Evolutionary conservation across 768 basidiomycete species (phyloP).

Genomic region (Podaxis sp.): DNA sequence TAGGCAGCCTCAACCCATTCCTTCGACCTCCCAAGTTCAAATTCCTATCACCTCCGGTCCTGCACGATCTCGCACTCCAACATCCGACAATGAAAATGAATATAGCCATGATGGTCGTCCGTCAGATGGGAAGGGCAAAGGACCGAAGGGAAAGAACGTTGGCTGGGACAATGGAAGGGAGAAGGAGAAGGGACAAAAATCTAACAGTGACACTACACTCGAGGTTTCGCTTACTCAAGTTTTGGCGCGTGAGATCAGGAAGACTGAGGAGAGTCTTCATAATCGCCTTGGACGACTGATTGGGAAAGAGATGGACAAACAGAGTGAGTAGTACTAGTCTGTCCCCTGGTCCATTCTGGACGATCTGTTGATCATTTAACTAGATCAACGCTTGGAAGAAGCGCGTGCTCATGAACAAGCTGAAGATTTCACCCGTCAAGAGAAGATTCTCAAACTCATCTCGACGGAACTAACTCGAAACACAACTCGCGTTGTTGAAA

Average conservation of each 20-base stretch:
- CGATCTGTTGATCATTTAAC: constrained; percentile 7
- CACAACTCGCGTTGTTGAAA: constrained; percentile 85
- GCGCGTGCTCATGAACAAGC: constrained; percentile 74
- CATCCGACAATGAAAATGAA: constrained; percentile 76
- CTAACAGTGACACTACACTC: constrained; percentile 29
- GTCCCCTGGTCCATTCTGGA: constrained; percentile 10
- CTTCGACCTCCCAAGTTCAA: constrained; percentile 24
- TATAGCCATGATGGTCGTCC: constrained; percentile 52
- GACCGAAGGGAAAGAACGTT: constrained; percentile 44
- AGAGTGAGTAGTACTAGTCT: constrained; percentile 54
- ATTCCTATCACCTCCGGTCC: constrained; percentile 18
- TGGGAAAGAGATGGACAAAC: constrained; percentile 86
- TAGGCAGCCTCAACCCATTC: constrained; percentile 19
- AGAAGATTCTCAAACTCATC: constrained; percentile 86
- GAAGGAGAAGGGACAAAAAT: constrained; percentile 29
- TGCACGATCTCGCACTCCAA: constrained; percentile 60
- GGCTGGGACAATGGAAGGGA: constrained; percentile 28
- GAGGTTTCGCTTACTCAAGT: constrained; percentile 58
- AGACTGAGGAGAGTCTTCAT: constrained; percentile 79
- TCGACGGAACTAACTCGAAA: constrained; percentile 85
- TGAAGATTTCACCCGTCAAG: constrained; percentile 81
- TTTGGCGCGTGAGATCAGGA: constrained; percentile 74
- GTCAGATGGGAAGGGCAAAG: constrained; percentile 40
- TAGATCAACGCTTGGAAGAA: constrained; percentile 85
- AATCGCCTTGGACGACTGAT: constrained; percentile 76